Evolutionary conservation across 805 yeast genomes (phyloP).

Genomic region (Yamadazyma endophytica): DNA sequence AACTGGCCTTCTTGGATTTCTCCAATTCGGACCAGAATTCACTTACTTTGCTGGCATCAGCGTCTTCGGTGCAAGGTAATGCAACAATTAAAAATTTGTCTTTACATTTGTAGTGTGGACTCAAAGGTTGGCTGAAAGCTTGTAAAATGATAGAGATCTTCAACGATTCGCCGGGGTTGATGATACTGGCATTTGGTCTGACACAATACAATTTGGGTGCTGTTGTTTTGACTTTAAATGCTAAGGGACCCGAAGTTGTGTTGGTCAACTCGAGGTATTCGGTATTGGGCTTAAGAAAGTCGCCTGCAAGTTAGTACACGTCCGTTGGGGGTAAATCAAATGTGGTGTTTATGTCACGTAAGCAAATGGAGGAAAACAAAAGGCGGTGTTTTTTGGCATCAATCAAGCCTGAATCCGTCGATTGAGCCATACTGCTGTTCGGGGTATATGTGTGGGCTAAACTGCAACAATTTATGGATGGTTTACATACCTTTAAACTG

Average conservation of each 20-base stretch:
- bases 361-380: not conserved
- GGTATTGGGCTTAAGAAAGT: slow-evolving; percentile 69
- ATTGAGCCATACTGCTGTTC: no score
- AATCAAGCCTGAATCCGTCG: not conserved
- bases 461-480: not conserved
- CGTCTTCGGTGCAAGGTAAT: slow-evolving; percentile 65
- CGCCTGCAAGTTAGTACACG: slow-evolving; percentile 43
- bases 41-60: slow-evolving; percentile 54
- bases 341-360: not conserved
- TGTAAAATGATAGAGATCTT: slow-evolving; percentile 82
- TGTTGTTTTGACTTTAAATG: slow-evolving; percentile 96
- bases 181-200: slow-evolving; percentile 86
- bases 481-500: slow-evolving; percentile 73
- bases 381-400: not conserved
- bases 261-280: slow-evolving; percentile 55
- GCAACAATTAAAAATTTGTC: slow-evolving; percentile 92
- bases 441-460: no score
- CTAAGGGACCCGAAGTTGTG: slow-evolving; percentile 55
- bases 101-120: slow-evolving; percentile 70
- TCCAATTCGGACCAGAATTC: slow-evolving; percentile 76
- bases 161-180: slow-evolving; percentile 68
- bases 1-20: slow-evolving; percentile 48
- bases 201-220: slow-evolving; percentile 96
- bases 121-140: slow-evolving; percentile 74
- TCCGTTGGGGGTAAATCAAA: no score